Evolutionary conservation across 768 basidiomycete species (phyloP).

Genomic region (Pholiota microspora): DNA sequence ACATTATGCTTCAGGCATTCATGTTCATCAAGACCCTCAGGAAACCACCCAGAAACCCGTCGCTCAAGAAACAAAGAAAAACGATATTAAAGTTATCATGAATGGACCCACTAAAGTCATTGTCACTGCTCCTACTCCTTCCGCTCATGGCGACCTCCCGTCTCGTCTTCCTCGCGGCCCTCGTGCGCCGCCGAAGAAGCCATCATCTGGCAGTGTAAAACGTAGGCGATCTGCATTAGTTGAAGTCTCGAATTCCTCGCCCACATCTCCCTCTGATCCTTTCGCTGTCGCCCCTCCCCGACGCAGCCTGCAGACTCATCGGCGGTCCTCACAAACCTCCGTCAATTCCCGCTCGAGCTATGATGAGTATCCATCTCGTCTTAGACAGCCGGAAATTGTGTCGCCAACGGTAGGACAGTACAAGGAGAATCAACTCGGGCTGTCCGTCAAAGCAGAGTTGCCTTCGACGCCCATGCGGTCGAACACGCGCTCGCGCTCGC

Average conservation of each 20-base stretch:
- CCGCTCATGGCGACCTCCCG: slow-evolving; percentile 29
- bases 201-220: slow-evolving; percentile 23
- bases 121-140: slow-evolving; percentile 53
- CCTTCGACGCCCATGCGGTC: slow-evolving; percentile 48
- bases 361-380: slow-evolving; percentile 2
- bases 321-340: slow-evolving; percentile 26
- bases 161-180: slow-evolving; percentile 42
- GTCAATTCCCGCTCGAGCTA: slow-evolving; percentile 9
- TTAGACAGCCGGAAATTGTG: slow-evolving; percentile 3
- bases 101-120: slow-evolving; percentile 50
- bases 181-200: slow-evolving; percentile 32
- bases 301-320: slow-evolving; percentile 20
- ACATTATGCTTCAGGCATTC: neutral
- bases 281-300: slow-evolving; percentile 33
- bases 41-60: slow-evolving; percentile 12
- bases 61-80: slow-evolving; percentile 17
- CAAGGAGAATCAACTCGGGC: slow-evolving; percentile 40
- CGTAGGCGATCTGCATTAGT: slow-evolving; percentile 25
- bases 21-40: slow-evolving; percentile 3
- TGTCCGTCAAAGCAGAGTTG: slow-evolving; percentile 34
- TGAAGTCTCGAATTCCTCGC: slow-evolving; percentile 20
- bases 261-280: slow-evolving; percentile 19
- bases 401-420: slow-evolving; percentile 13
- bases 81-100: slow-evolving; percentile 42
- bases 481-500: slow-evolving; percentile 30